Base-by-base conservation (phyloP, 352 stramenopile genomes). In the Pythium scleroteichum region DNA sequence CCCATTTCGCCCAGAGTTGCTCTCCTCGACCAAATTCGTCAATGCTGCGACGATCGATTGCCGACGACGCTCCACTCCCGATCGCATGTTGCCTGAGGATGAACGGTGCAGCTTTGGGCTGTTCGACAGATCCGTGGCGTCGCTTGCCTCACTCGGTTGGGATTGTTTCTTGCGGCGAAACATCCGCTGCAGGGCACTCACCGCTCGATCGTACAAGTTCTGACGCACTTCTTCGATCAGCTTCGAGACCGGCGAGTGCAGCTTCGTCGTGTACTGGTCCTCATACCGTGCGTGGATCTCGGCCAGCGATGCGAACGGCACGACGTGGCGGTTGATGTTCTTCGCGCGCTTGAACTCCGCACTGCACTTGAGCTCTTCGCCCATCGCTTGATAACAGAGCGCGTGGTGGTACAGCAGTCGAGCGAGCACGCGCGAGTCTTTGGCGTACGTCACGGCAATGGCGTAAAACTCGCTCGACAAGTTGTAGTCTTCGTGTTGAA, bases 311-410 rank as follows among this genome's bases (percentile, higher is more conserved):
- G 79, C 66, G 14, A 77, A 71, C 4, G 82, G 69, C 17, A 61
- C 35, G 2, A 86, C 69, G n/a, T 86, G 78, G 44, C 79, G 82
- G 56, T 91, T 88, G 39, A 82, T 48, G 19, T 84, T 91, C 6
- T 75, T 59, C 13, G 79, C 82, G 14, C 82, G 82, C 39, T 91
- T 91, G 56, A 78, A 91, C 57, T 91, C 82, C 1, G 72, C 72
- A 22, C 71, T 59, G 24, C 78, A 88, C 23, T 80, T 81, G 24
- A 59, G 53, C 26, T 71, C 57, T 42, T 89, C 76, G 10, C 76
- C 72, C 0, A 87, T 53, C 4, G 79, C 71, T 26, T 87, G 73
- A 23, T 72, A 82, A 50, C 82, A 91, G 10, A 89, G 53, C 0
- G 75, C 82, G 24, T 85, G 72, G 17, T 82, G 75, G 56, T 86